Evolutionary conservation across 805 yeast genomes (phyloP).

Genomic region (Schizosaccharomyces lindneri): DNA sequence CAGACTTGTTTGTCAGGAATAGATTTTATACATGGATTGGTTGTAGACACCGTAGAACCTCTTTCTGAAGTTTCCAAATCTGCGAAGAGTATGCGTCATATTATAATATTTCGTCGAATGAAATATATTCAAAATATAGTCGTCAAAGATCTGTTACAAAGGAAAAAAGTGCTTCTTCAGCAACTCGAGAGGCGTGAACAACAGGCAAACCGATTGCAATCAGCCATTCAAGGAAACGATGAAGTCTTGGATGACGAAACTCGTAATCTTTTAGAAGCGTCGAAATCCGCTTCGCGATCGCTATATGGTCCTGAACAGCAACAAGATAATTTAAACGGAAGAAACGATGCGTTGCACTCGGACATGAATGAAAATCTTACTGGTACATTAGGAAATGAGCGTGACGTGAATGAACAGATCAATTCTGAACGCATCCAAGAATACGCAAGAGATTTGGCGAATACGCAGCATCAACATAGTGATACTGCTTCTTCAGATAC

Average conservation of each 20-base stretch:
- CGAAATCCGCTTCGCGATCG: too few relatives aligned
- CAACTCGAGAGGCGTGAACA: constrained; percentile 20
- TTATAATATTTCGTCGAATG: constrained; percentile 34
- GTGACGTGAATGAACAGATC: neutral
- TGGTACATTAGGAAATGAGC: neutral
- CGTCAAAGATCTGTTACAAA: constrained; percentile 17
- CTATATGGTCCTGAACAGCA: too few relatives aligned
- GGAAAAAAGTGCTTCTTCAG: constrained; percentile 15
- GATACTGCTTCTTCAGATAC: neutral
- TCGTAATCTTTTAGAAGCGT: too few relatives aligned
- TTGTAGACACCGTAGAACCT: constrained; percentile 40
- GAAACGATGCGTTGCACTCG: too few relatives aligned
- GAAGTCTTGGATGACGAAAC: neutral
- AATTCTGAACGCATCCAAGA: neutral
- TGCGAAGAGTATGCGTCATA: constrained; percentile 29
- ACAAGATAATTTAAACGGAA: too few relatives aligned
- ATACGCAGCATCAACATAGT: neutral
- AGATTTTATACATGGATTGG: constrained; percentile 26
- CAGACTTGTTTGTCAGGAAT: constrained; percentile 27
- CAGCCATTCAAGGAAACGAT: neutral
- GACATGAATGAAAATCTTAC: too few relatives aligned
- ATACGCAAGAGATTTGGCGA: neutral
- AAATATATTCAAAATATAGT: constrained; percentile 30
- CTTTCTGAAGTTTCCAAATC: constrained; percentile 47
- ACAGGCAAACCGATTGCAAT: constrained; percentile 21